Evolutionary conservation across 129 eudicot genomes (phyloP).

Genomic region (Flaveria linearis): DNA sequence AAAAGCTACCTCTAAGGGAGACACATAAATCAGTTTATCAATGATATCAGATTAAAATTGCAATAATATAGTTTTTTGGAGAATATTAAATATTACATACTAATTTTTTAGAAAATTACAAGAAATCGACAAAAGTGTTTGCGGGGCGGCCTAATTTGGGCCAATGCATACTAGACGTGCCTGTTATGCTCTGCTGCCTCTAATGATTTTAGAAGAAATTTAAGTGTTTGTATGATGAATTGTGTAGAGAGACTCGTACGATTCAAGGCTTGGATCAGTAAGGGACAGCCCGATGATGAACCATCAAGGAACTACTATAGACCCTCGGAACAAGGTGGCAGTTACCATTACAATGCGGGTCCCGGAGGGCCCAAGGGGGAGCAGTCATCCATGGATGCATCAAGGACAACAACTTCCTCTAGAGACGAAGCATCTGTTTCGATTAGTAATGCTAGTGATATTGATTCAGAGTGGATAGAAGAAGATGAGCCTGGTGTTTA

Average conservation of each 20-base stretch:
- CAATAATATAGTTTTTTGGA: not conserved
- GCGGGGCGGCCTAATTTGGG: not conserved
- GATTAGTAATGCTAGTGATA: conserved; percentile 55
- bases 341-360: conserved; percentile 49
- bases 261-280: conserved; percentile 82
- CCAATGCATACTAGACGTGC: not conserved
- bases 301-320: conserved; percentile 49
- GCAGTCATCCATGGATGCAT: conserved; percentile 46
- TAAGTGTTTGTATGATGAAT: not conserved
- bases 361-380: conserved; percentile 39
- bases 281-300: conserved; percentile 83
- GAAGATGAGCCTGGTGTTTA: conserved; percentile 66
- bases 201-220: too few relatives aligned
- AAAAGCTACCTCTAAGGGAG: not conserved
- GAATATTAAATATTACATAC: not conserved
- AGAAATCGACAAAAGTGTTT: not conserved
- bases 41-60: not conserved
- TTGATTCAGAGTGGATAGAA: conserved; percentile 64
- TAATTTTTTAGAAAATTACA: not conserved
- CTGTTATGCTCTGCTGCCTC: too few relatives aligned
- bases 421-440: conserved; percentile 49
- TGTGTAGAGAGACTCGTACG: conserved; percentile 78
- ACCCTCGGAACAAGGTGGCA: conserved; percentile 42
- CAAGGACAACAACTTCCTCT: conserved; percentile 48
- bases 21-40: not conserved